Evolutionary conservation across 768 basidiomycete genomes (phyloP), one percentile per base, ranked within the genome.

Genomic region (Hypsizygus marmoreus): DNA sequence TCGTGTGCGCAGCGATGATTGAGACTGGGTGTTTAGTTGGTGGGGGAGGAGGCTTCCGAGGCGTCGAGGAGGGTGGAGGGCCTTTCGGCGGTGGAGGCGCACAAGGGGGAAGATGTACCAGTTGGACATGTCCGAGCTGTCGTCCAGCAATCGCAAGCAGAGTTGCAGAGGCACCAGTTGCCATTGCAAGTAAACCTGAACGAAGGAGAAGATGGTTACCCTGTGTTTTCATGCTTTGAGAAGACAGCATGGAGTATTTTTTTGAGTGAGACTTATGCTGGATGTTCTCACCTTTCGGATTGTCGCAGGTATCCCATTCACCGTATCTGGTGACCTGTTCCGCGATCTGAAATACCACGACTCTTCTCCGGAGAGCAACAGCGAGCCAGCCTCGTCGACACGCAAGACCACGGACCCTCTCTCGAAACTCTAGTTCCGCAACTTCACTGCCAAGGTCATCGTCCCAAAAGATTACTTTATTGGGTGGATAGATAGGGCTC

Each of bases 391-490:
- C 88, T 24, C 91, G 76, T 49, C 91, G 73, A 60, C 88, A 91
- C 4, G 84, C 84, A 37, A 93, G 65, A 0, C 90, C 90, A 46
- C 88, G 75, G 1, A 92, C 91, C 47, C 77, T 74, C 67, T 93
- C 92, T 57, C 88, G 76, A 60, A 95, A 95, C 67, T 94, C 91
- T 48, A 95, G 76, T 63, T 94, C 91, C 28, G 88, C 90, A 38
- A 91, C 86, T 61, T 93, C 88, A 49, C 72, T 70, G n/a, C 80
- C 81, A 3, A 79, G 67, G 3, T 76, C 77, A 67, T 91, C 91
- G 65, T 95, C 88, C 91, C 91, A 95, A 42, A 95, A 64, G 53
- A 95, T 75, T 43, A 94, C 88, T 70, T 95, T 95, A 69, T 95
- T 95, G 22, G 87, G 88, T 22, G 93, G 88, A 67, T 93, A 95